Evolutionary conservation across 495 filamentous ascomycete species (phyloP), one percentile per base, ranked within the genome.

Genomic region (Aspergillus haitiensis): DNA sequence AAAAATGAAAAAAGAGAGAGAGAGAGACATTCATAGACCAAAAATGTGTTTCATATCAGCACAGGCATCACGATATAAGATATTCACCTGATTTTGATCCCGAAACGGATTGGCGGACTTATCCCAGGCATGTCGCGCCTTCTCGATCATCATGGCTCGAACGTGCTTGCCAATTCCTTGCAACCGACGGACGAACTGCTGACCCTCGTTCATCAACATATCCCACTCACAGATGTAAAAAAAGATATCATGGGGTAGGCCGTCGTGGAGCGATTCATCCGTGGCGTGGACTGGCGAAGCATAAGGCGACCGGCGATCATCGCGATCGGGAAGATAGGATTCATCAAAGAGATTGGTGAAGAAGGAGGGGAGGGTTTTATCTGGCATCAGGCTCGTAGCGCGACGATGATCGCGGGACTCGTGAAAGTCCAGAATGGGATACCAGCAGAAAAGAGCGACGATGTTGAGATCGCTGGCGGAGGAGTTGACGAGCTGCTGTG

Each of bases 201-300:
- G 80, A 3, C 87, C 92, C 70, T 97, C 93, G 3, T 81, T 81
- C 39, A 92, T 76, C 27, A 97, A 72, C 89, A 96, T 94, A 67
- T 97, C 93, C 84, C 87, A 95, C 72, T 97, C 93, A 72, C 91
- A 96, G 10, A 89, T 86, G 62, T 86, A 90, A 46, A 97, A 64
- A 27, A 84, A 80, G n/a, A 91, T 81, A 45, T 89, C 81, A 8
- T 81, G 72, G 0, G 89, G 88, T 11, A 91, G 71, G 6, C 71
- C 78, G 6, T 72, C 73, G 31, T 49, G 45, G 10, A 90, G 70
- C 42, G 82, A 70, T 34, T 77, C 70, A 42, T 82, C 77, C 0
- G 79, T 72, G 13, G 88, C 88, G 1, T 82, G 79, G 8, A 83
- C 85, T 0, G 88, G 88, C 13, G 79, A 84, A 0, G 88, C 81